Evolutionary conservation across 257 asterid genomes (phyloP).

Genomic region (Oldenlandia corymbosa): DNA sequence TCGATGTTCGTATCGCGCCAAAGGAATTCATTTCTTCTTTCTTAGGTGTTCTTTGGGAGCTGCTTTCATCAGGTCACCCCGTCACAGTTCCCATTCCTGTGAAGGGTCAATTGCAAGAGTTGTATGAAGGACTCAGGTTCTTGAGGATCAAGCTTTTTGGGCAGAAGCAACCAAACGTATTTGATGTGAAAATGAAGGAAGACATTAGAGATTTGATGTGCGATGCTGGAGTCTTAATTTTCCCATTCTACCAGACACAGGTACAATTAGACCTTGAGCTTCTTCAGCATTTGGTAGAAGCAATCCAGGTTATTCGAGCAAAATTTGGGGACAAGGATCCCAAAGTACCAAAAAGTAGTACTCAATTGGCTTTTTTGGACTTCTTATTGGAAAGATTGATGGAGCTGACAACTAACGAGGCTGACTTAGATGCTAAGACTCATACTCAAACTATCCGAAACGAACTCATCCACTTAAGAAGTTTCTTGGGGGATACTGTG

Average conservation of each 20-base stretch:
- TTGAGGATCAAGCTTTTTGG: too few species aligned
- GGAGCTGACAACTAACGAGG: background rate
- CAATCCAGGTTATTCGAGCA: background rate
- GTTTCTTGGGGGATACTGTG: background rate
- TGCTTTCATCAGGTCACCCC: background rate
- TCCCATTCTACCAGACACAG: too few species aligned
- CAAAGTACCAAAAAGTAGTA: background rate
- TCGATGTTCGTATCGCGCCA: too few species aligned
- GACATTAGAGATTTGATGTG: background rate
- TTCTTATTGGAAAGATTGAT: background rate
- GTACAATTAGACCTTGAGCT: too few species aligned
- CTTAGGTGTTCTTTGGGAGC: background rate
- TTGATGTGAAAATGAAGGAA: background rate
- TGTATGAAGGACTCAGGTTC: too few species aligned
- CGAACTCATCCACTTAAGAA: background rate
- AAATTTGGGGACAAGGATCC: too few species aligned
- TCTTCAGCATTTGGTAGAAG: background rate
- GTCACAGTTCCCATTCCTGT: background rate
- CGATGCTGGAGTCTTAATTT: conserved; percentile 1
- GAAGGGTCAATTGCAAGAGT: too few species aligned
- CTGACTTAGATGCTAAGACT: background rate
- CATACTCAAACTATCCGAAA: background rate
- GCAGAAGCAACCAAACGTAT: background rate
- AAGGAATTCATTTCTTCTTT: background rate
- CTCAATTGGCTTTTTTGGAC: background rate